Evolutionary conservation across 2,329 filamentous ascomycete genomes (phyloP), one percentile per base, ranked within the genome.

Genomic region (Juglanconis oblonga): DNA sequence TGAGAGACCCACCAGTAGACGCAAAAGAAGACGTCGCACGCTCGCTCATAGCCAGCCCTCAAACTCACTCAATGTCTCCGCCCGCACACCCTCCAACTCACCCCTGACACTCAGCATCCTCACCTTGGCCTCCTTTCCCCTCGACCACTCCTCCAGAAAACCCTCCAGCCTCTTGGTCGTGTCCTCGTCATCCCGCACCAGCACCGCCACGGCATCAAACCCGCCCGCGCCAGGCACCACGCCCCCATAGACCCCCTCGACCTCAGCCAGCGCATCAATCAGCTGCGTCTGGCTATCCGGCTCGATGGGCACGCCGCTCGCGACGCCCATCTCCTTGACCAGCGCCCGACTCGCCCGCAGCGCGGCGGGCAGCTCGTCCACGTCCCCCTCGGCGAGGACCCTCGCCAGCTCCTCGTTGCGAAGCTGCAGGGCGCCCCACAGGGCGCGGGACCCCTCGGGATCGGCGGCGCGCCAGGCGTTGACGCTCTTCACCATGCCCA

Each of bases 151-250:
- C 24, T 76, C 77, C 61, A 97, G 73, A 48, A 91, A 87, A 48
- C 76, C 74, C 64, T 83, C 80, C 29, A 98, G 74, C 11, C 78
- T 76, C 29, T 71, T 70, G 58, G 88, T 76, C 1, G 91, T 90
- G 52, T 81, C 82, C 40, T 79, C 80, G 56, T 90, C 86, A 67
- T 97, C 91, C 68, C 83, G 82, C 65, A 97, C 85, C 61, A 99
- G 74, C 62, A 99, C 73, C 1, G 89, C 90, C 58, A 97, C 82
- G 1, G 95, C 95, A 78, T 99, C 95, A 70, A 90, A 97, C 0
- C 95, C 95, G 9, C 95, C 95, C 0, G 95, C 95, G 0, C 95
- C 95, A 0, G 95, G 95, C 0, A 97, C 95, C 0, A 98, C 92
- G 0, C 93, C 95, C 0, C 92, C 93, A 65, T 93, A 85, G 3